Conservation (phyloP, 2,329 filamentous ascomycete species). For the Amesomyces nigricolor region DNA sequence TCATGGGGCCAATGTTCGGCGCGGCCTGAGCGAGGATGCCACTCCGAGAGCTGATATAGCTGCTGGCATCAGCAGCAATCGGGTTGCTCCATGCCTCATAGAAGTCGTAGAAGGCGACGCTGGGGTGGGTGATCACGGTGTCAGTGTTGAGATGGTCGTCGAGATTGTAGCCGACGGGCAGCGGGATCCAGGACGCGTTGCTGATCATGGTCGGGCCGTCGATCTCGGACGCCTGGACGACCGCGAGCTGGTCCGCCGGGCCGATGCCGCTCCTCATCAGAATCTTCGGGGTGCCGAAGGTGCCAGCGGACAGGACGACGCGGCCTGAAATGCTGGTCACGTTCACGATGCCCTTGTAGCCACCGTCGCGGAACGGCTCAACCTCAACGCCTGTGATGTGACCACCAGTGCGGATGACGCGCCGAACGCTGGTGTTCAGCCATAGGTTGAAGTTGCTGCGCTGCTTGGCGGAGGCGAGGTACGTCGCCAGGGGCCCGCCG, state of each 20-base stretch:
- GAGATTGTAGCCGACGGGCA: constrained; percentile 46
- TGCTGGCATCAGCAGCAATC: constrained; percentile 37
- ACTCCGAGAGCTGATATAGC: constrained; percentile 44
- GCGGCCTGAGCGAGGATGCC: constrained; percentile 60
- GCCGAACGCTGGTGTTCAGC: constrained; percentile 55
- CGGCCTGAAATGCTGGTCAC: constrained; percentile 51
- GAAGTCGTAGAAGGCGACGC: constrained; percentile 57
- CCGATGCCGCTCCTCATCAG: constrained; percentile 60
- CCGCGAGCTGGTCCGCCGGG: constrained; percentile 45
- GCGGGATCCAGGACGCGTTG: constrained; percentile 40
- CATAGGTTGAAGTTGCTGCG: constrained; percentile 57
- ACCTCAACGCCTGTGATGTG: constrained; percentile 57
- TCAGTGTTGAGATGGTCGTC: constrained; percentile 46
- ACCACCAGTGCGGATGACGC: constrained; percentile 52
- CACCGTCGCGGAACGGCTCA: constrained; percentile 41
- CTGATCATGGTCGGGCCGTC: constrained; percentile 44
- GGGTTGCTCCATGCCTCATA: constrained; percentile 53
- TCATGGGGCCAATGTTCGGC: constrained; percentile 58
- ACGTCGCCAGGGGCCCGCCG: constrained; percentile 60
- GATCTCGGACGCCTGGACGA: constrained; percentile 36
- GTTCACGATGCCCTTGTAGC: constrained; percentile 51
- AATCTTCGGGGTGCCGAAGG: constrained; percentile 57
- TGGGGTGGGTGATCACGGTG: constrained; percentile 39
- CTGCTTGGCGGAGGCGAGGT: constrained; percentile 53
- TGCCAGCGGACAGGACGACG: constrained; percentile 56